These are phyloP conservation scores for Monilinia fructicola DNA, from an alignment of 2,329 filamentous ascomycete genomes.

Conservation along the genomic window DNA sequence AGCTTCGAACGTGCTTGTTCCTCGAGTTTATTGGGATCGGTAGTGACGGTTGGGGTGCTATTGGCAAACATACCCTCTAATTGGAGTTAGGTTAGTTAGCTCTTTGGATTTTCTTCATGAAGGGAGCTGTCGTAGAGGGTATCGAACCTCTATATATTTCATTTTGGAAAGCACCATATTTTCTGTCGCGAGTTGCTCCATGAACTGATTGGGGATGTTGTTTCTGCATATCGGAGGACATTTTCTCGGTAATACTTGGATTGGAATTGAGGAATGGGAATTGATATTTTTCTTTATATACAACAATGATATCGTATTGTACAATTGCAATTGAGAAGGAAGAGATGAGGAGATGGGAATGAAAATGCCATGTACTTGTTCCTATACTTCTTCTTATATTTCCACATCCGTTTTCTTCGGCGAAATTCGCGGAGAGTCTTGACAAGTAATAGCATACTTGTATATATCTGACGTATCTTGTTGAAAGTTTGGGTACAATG, in stretches of 20 bases:
- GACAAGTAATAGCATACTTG: neutral
- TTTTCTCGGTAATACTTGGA: constrained; percentile 1
- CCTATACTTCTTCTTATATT: neutral
- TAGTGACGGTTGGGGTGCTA: constrained; percentile 54
- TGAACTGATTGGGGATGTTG: constrained; percentile 29
- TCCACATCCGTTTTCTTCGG: neutral
- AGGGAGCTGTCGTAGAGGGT: neutral
- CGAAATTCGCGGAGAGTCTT: constrained; percentile 4
- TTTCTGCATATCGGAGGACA: constrained; percentile 29
- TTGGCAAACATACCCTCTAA: constrained; percentile 50
- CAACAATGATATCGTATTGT: neutral
- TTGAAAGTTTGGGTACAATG: neutral
- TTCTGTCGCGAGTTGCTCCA: constrained; percentile 24
- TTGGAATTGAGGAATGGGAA: neutral
- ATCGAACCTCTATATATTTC: constrained; percentile 31
- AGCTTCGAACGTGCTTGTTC: constrained; percentile 53
- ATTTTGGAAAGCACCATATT: constrained; percentile 36
- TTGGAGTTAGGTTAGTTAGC: neutral
- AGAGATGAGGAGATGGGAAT: neutral
- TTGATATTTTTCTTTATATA: neutral
- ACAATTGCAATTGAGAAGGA: neutral
- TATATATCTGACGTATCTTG: constrained; percentile 3
- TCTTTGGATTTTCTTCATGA: neutral
- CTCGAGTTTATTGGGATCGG: constrained; percentile 57
- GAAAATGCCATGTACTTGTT: neutral